phyloP scores from a whole-genome alignment of 768 basidiomycete genomes.

The Mycena maculata region DNA sequence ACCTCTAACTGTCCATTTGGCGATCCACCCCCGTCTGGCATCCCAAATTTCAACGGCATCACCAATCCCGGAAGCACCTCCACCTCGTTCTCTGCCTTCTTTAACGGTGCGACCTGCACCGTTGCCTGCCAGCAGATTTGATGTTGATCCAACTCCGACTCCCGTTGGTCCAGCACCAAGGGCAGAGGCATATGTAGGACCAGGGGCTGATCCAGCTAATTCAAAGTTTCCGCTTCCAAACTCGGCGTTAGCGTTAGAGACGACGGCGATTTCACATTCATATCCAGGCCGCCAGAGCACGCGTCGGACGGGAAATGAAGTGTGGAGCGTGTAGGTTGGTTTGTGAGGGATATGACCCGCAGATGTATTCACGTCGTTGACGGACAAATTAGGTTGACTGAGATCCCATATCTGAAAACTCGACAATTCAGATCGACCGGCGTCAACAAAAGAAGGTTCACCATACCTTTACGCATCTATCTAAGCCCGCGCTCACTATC shows the following conservation, averaged over 20 bases:
- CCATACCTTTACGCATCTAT: slow-evolving; percentile 79
- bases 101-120: slow-evolving; percentile 26
- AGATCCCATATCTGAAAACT: slow-evolving; percentile 81
- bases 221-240: slow-evolving; percentile 47
- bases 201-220: slow-evolving; percentile 31
- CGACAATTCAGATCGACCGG: slow-evolving; percentile 4
- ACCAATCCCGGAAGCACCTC: slow-evolving; percentile 42
- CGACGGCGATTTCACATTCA: slow-evolving; percentile 79
- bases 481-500: slow-evolving; percentile 84
- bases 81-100: slow-evolving; percentile 26
- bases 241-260: slow-evolving; percentile 73
- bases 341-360: slow-evolving; percentile 66
- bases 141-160: slow-evolving; percentile 37
- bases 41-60: slow-evolving; percentile 90
- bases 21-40: slow-evolving; percentile 81
- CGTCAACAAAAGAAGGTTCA: slow-evolving; percentile 10
- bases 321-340: slow-evolving; percentile 78
- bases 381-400: slow-evolving; percentile 51
- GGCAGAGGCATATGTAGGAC: slow-evolving; percentile 28
- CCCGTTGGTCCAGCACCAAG: slow-evolving; percentile 22
- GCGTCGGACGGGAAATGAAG: slow-evolving; percentile 78
- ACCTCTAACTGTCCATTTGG: slow-evolving; percentile 82
- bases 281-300: slow-evolving; percentile 83
- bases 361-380: slow-evolving; percentile 45
- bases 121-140: slow-evolving; percentile 39